A percentile compares a stretch with the other conserved stretches of the same genome.
Evolutionary conservation across 2,329 filamentous ascomycete genomes (phyloP).

Genomic region (Pseudocercospora musae): DNA sequence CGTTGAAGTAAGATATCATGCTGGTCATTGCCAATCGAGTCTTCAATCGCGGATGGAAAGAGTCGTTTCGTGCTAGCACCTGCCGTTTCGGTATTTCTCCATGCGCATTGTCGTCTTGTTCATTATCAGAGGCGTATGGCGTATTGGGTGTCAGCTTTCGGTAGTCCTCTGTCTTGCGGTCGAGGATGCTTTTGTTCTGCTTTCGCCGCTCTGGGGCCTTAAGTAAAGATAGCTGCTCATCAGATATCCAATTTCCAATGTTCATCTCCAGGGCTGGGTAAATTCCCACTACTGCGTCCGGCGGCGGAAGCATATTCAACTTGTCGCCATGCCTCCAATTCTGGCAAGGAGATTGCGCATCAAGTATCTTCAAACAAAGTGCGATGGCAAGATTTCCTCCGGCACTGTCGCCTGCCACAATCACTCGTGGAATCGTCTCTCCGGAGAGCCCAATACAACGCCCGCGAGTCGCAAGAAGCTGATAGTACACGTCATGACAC

Average conservation of each 20-base stretch:
- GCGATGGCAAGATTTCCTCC: conserved; percentile 78
- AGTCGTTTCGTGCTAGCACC: conserved; percentile 1
- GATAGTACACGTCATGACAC: conserved; percentile 80
- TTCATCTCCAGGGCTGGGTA: conserved; percentile 96
- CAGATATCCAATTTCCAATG: conserved; percentile 98
- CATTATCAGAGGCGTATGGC: conserved; percentile 75
- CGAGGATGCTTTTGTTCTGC: conserved; percentile 73
- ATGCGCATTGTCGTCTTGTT: conserved; percentile 46
- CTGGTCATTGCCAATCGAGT: conserved; percentile 91
- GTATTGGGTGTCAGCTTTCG: conserved; percentile 75
- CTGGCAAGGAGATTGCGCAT: conserved; percentile 51
- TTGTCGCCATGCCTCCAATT: conserved; percentile 30
- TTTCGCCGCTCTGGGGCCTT: conserved; percentile 74
- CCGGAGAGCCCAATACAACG: conserved; percentile 73
- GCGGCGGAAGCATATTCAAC: conserved; percentile 49
- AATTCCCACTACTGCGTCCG: conserved; percentile 77
- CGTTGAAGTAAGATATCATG: conserved; percentile 98
- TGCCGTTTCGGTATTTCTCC: conserved; percentile 3
- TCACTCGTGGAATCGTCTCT: conserved; percentile 60
- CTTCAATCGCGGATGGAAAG: conserved; percentile 13
- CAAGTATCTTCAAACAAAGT: conserved; percentile 83
- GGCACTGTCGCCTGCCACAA: conserved; percentile 76
- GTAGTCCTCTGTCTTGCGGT: conserved; percentile 86
- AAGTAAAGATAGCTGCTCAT: conserved; percentile 94
- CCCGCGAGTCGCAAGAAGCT: conserved; percentile 67